phyloP scores from a whole-genome alignment of 495 filamentous ascomycete genomes.

The Tetracladium marchalianum region DNA sequence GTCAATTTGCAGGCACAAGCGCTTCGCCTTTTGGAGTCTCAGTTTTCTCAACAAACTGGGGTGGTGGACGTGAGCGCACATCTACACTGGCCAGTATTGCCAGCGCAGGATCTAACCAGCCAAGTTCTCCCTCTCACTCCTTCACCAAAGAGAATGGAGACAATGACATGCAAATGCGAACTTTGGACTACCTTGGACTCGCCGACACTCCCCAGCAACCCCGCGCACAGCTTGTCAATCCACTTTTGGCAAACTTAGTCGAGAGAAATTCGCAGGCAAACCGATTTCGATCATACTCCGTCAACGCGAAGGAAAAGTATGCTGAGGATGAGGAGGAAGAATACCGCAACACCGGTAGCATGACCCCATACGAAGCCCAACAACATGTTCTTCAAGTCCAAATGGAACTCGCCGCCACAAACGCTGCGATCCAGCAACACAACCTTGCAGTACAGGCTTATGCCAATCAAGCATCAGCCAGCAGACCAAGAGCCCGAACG shows the following conservation, averaged over 20 bases:
- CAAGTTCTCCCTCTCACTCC: constrained; percentile 79
- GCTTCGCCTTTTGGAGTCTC: constrained; percentile 70
- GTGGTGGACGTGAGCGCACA: constrained; percentile 62
- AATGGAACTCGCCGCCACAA: constrained; percentile 60
- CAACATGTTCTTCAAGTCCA: constrained; percentile 48
- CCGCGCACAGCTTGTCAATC: constrained; percentile 58
- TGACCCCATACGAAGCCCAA: constrained; percentile 59
- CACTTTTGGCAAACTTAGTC: constrained; percentile 70
- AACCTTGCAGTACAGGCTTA: constrained; percentile 91
- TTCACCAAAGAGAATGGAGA: constrained; percentile 80
- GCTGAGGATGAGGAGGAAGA: constrained; percentile 88
- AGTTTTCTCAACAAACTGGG: constrained; percentile 81
- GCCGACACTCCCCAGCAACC: constrained; percentile 86
- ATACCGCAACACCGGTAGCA: constrained; percentile 56
- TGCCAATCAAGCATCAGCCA: constrained; percentile 69
- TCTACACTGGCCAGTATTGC: constrained; percentile 80
- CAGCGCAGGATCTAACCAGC: constrained; percentile 63
- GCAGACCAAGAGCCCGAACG: constrained; percentile 71
- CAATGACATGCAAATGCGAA: constrained; percentile 77
- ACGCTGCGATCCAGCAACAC: constrained; percentile 86
- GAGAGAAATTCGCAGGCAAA: constrained; percentile 69
- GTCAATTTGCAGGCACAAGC: constrained; percentile 49
- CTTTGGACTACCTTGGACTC: constrained; percentile 89
- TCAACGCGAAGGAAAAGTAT: constrained; percentile 98
- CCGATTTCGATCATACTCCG: constrained; percentile 91